Evolutionary conservation across 2,329 filamentous ascomycete species (phyloP), one percentile per base, ranked within the genome.

Genomic region (Colletotrichum sp.): DNA sequence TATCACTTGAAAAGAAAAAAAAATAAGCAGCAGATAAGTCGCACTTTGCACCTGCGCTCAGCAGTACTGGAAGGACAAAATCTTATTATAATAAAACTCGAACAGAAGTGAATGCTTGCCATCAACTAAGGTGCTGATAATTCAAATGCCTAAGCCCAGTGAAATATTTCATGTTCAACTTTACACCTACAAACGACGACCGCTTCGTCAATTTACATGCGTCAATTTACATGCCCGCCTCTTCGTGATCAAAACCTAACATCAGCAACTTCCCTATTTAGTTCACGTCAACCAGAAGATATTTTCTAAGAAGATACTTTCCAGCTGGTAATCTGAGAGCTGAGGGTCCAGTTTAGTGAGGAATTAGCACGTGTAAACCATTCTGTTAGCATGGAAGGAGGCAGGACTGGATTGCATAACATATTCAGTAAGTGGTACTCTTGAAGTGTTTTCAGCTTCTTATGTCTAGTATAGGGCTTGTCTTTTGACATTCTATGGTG

Each of bases 401-500:
- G 39, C 5, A n/a, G 18, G 18, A n/a, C 39, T 39, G 4, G 0
- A 10, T 2, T 0, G 9, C 18, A 10, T 10, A 43, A 43, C 2
- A 43, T n/a, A 10, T 18, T 4, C 5, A n/a, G 9, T n/a, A n/a
- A 10, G 16, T 43, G 9, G 3, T 43, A 43, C 18, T 43, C 9
- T n/a, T 6, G 9, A 43, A 3, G 8, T 43, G 9, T 18, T 10
- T 43, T 43, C 5, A 12, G 18, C 39, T n/a, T 10, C 3, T 10
- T 2, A 6, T n/a, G 18, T n/a, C 8, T 43, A n/a, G 18, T 43
- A 43, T 10, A 10, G 3, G 9, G 18, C 18, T n/a, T n/a, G 5
- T n/a, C 1, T 1, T 10, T 10, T 12, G 5, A 2, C 39, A n/a
- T 43, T n/a, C 18, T n/a, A 43, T 12, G 5, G 8, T 18, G 5